A percentile compares a stretch with the other conserved stretches of the same genome.
Conservation (phyloP, 805 yeast genomes). For the Monosporozyma yasuniensis region DNA sequence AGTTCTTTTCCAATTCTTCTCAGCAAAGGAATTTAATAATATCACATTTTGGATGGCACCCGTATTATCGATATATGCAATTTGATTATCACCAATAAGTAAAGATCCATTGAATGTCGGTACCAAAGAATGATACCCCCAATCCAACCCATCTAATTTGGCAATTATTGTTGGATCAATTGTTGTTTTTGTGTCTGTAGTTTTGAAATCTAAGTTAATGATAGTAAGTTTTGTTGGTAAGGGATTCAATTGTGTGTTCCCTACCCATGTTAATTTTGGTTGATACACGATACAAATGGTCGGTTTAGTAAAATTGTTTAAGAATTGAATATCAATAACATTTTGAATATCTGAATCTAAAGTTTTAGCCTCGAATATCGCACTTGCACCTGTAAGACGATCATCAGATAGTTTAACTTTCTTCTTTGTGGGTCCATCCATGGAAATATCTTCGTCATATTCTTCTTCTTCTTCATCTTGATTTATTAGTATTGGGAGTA, state of each 20-base stretch:
- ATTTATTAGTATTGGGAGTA: conserved; percentile 47
- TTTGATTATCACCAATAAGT: conserved; percentile 62
- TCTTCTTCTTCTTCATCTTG: conserved; percentile 33
- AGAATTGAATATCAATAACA: conserved; percentile 62
- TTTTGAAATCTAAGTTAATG: conserved; percentile 41
- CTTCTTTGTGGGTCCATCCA: conserved; percentile 9
- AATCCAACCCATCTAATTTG: conserved; percentile 58
- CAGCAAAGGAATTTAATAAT: conserved; percentile 26
- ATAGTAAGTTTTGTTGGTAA: conserved; percentile 19
- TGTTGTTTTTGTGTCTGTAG: conserved; percentile 16
- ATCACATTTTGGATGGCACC: conserved; percentile 37
- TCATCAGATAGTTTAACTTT: conserved; percentile 8
- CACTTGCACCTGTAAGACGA: conserved; percentile 33
- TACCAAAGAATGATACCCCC: conserved; percentile 55
- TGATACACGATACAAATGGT: conserved; percentile 63
- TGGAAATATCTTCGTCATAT: conserved; percentile 27
- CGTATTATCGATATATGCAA: conserved; percentile 64
- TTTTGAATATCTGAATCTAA: conserved; percentile 50
- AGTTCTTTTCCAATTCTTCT: conserved; percentile 39
- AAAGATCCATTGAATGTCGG: conserved; percentile 62
- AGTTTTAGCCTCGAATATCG: conserved; percentile 46
- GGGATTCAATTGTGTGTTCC: conserved; percentile 29
- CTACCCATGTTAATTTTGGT: conserved; percentile 68
- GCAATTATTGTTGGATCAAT: conserved; percentile 55
- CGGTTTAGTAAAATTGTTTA: conserved; percentile 71